These are phyloP conservation scores for Populus deltoides DNA, from an alignment of 345 rosid species.

Conservation along the genomic window DNA sequence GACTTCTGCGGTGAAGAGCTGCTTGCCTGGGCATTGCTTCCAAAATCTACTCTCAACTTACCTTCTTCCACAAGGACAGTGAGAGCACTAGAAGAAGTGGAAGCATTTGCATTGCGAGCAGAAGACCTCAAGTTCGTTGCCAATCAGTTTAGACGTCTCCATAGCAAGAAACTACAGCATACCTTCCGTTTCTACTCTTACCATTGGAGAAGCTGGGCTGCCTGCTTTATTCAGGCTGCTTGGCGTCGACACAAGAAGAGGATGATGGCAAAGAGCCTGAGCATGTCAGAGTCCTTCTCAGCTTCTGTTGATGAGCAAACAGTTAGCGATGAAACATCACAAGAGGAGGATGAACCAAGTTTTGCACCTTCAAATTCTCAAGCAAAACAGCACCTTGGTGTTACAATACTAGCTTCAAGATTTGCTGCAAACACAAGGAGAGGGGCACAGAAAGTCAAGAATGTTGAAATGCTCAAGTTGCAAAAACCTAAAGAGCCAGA, in stretches of 20 bases:
- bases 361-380: conserved; percentile 18
- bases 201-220: conserved; percentile 98
- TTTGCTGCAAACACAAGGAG: conserved; percentile 70
- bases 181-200: conserved; percentile 84
- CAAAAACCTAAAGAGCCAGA: conserved; percentile 85
- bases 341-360: conserved; percentile 22
- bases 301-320: conserved; percentile 14
- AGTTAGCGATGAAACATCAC: conserved; percentile 8
- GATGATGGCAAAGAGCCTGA: conserved; percentile 44
- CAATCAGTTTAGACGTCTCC: conserved; percentile 83
- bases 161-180: conserved; percentile 93
- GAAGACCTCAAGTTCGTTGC: conserved; percentile 94
- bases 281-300: conserved; percentile 42
- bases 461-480: conserved; percentile 49
- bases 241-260: conserved; percentile 79
- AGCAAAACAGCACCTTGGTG: conserved; percentile 40
- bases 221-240: conserved; percentile 90
- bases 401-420: conserved; percentile 61
- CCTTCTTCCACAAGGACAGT: conserved; percentile 95
- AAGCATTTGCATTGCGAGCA: conserved; percentile 87
- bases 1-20: conserved; percentile 95
- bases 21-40: conserved; percentile 89
- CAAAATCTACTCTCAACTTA: conserved; percentile 66
- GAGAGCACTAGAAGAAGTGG: conserved; percentile 75
- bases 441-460: conserved; percentile 57